Evolutionary conservation across 2,329 filamentous ascomycete genomes (phyloP), one percentile per base, ranked within the genome.

Genomic region (Aspergillus sp.): DNA sequence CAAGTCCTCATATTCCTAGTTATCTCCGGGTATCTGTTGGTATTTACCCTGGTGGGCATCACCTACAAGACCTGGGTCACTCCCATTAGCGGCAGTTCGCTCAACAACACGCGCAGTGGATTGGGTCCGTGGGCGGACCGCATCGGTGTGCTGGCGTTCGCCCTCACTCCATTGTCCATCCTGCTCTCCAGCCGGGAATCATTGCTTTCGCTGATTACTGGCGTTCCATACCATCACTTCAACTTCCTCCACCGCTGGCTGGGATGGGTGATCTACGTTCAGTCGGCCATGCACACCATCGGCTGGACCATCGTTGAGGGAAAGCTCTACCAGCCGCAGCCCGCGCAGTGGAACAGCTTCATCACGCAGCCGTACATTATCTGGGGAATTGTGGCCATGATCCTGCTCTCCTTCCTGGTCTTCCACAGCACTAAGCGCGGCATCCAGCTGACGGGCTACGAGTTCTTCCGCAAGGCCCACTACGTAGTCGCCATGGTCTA

Each of bases 221-320:
- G 90, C 1, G 80, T 92, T 0, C 89, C 90, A 0, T 91, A 91
- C 69, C 89, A 92, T 66, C 86, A 84, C 68, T 91, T 92, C 81
- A 88, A 90, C 74, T 92, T 92, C 70, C 78, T 92, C 19, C 90
- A 92, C 72, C 87, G 89, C 32, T 92, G 90, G 90, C 78, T 88
- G 0, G 90, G 90, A 6, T 89, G 89, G 63, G 81, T 92, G 68
- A 91, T 93, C 64, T 84, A 91, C 57, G 71, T 85, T 0, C 90
- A 92, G 70, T 84, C 85, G 2, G 76, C 81, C 9, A 74, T 92
- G 1, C 90, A 93, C 71, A 91, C 89, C 1, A 82, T 92, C 25
- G 84, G 81, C 57, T 92, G 90, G 90, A 85, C 82, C 25, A 71
- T 92, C 47, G 78, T 92, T 48, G 87, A 92, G 74, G 81, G 81